Base-by-base conservation (phyloP, 306 rosid genomes). In the Inga leiocalycina region DNA sequence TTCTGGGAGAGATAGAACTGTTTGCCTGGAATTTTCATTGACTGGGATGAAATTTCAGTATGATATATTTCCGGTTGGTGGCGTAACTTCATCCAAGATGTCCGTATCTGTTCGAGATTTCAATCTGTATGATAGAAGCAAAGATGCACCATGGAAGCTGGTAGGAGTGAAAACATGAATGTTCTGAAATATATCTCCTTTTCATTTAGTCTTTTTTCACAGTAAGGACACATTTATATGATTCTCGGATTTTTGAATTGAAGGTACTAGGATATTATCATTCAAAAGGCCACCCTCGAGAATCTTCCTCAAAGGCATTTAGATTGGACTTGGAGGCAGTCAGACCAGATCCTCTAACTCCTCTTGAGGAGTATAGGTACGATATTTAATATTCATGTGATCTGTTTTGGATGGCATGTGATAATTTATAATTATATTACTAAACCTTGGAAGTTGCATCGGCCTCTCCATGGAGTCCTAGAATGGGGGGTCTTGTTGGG, bases 321-420 rank as follows among this genome's bases (percentile, higher is more conserved):
- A 93, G 91, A 88, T 86, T 96, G 89, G 98, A 94, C 83, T 91
- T 96, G 88, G 98, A 96, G 87, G 92, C 95, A 35, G 95, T 96
- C 72, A 93, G 98, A 87, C 99, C 98, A 67, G 97, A 96, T 91
- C 98, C 99, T 83, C 71, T 78, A 74, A 92, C 91, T 61, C 98
- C 99, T 68, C 99, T 96, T 79, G 99, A 96, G 90, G 99, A 96
- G 88, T 93, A 92, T 81, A 92, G 98, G 99, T 94, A 86, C 35
- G 85, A 66, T 41, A 69, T 30, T 83, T 66, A 64, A 27, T 79
- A 68, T n/a, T 66, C 32, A 41, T 35, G 48, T 12, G 41, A 7
- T 61, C 71, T 78, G 9, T 78, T 75, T 51, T 70, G 27, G 46
- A 74, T 27, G 84, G 32, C 62, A 34, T 74, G 57, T 43, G 62